Percentiles rank a stretch among this genome's conserved stretches.
These are phyloP conservation scores for Lachancea sp. DNA, from an alignment of 805 yeast species.

Conservation along the genomic window DNA sequence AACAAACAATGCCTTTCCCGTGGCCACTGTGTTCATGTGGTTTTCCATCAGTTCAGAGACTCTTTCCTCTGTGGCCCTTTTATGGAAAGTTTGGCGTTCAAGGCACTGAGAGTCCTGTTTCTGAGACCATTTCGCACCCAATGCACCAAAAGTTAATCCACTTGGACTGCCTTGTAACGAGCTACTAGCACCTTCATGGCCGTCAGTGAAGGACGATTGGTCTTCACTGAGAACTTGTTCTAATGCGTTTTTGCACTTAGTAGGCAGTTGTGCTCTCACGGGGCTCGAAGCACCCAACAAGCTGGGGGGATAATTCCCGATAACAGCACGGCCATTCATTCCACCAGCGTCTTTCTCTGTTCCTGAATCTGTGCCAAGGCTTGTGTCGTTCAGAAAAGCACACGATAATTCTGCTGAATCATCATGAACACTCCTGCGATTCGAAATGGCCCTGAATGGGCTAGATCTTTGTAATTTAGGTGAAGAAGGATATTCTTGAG, in stretches of 20 bases:
- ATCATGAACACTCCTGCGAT: background rate
- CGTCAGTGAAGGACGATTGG: conserved; percentile 8
- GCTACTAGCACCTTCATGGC: background rate
- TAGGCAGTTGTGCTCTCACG: background rate
- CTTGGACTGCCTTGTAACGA: background rate
- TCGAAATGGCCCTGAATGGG: background rate
- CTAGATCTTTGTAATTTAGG: conserved; percentile 7
- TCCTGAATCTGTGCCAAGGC: background rate
- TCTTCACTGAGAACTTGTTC: conserved; percentile 16
- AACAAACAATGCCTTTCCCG: background rate
- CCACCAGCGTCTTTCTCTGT: background rate
- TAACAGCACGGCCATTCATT: background rate
- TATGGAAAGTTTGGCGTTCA: too few relatives aligned
- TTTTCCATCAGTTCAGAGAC: too few relatives aligned
- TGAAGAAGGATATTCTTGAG: conserved; percentile 14
- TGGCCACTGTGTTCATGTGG: too few relatives aligned
- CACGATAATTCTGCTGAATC: conserved; percentile 20
- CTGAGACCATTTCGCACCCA: conserved; percentile 10
- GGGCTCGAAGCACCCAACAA: conserved; percentile 1
- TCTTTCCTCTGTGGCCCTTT: too few relatives aligned
- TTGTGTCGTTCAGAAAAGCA: conserved; percentile 20
- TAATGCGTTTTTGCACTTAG: conserved; percentile 2
- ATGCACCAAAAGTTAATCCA: conserved; percentile 1
- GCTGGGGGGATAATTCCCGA: background rate
- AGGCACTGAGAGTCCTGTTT: too few relatives aligned